phyloP scores from a whole-genome alignment of 129 eudicot genomes.

The Heracleum sosnowskyi region DNA sequence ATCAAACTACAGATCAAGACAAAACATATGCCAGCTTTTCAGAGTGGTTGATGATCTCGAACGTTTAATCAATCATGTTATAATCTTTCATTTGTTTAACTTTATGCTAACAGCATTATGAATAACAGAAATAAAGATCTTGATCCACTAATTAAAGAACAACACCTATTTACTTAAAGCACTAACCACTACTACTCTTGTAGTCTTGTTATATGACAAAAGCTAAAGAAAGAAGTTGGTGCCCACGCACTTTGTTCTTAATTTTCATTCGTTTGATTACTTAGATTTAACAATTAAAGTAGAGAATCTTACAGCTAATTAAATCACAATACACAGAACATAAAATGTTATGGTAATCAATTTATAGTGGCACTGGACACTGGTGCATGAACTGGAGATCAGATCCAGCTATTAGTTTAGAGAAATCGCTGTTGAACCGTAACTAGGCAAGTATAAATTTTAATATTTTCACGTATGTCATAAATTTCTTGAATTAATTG shows the following conservation, averaged over 20 bases:
- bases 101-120: constrained; percentile 24
- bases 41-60: constrained; percentile 12
- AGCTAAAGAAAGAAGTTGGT: background rate
- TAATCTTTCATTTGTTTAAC: constrained; percentile 17
- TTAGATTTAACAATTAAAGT: too few species aligned
- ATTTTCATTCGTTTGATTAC: background rate
- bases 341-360: background rate
- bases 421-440: too few species aligned
- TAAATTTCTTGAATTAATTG: too few species aligned
- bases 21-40: constrained; percentile 16
- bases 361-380: background rate
- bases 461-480: too few species aligned
- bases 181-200: too few species aligned
- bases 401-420: too few species aligned
- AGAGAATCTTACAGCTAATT: background rate
- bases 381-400: background rate
- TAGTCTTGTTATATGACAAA: background rate
- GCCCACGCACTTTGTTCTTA: background rate
- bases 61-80: background rate
- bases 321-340: background rate
- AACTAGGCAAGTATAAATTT: too few species aligned
- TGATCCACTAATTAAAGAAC: constrained; percentile 18
- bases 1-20: constrained; percentile 3
- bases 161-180: background rate
- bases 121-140: background rate